Percentiles rank a stretch among this genome's conserved stretches.
phyloP scores from a whole-genome alignment of 2,329 filamentous ascomycete species.

The Colletotrichum sidae region DNA sequence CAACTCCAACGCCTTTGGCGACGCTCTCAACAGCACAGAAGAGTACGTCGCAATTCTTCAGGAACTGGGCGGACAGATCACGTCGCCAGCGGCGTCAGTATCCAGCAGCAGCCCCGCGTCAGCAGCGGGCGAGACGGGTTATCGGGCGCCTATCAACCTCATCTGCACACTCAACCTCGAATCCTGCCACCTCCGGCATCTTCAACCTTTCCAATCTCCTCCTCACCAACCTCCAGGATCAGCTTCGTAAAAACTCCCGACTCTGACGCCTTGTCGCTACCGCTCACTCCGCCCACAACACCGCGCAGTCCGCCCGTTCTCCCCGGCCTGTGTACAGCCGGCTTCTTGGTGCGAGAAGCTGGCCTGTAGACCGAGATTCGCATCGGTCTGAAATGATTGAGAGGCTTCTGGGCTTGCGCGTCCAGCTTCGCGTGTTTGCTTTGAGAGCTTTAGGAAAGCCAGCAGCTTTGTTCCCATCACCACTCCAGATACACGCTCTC shows the following conservation, averaged over 20 bases:
- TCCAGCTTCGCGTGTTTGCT: not conserved
- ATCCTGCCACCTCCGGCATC: not conserved
- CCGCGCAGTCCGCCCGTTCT: not conserved
- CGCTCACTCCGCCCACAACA: not conserved
- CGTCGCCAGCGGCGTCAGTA: not conserved
- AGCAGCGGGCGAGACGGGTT: not conserved
- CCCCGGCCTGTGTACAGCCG: not conserved
- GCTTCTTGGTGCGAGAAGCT: not conserved
- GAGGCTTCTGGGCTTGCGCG: not conserved
- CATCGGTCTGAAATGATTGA: conserved; percentile 16
- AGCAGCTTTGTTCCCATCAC: too few relatives aligned
- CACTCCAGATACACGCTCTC: too few relatives aligned
- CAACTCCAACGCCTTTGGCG: not conserved
- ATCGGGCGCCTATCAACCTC: not conserved
- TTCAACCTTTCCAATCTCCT: not conserved
- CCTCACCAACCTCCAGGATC: not conserved
- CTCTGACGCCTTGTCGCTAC: not conserved
- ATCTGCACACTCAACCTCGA: not conserved
- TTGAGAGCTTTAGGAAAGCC: too few relatives aligned
- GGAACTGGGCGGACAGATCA: not conserved
- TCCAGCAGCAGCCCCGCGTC: not conserved
- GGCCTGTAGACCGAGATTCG: not conserved
- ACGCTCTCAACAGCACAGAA: not conserved
- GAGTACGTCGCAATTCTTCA: not conserved
- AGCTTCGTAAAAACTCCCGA: too few relatives aligned